Base-by-base conservation (phyloP, 495 filamentous ascomycete genomes). In the Podospora anserina region DNA sequence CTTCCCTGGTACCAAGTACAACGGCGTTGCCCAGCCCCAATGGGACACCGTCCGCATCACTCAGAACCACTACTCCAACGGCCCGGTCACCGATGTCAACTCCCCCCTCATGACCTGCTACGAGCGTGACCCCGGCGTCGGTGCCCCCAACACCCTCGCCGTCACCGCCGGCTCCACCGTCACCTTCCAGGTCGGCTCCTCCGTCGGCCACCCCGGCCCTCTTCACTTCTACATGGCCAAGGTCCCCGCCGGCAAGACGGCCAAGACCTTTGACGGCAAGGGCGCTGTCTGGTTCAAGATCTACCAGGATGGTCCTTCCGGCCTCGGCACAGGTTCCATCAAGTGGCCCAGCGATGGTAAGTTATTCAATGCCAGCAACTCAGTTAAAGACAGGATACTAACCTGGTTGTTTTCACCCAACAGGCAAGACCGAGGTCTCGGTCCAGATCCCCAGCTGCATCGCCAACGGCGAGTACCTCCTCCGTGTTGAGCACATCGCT, bases 401-500 rank as follows among this genome's bases (percentile, higher is more conserved):
- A 63, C 30, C 30, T 7, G 11, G 26, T 5, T 7, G 11, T 15
- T 5, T 61, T 32, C 23, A 63, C n/a, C 7, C 4, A 11, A 63
- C 39, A 69, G 77, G 76, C 69, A 80, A 79, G 58, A 34, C 68
- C 3, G 13, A 70, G 20, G 72, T 87, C 59, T 69, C 72, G 57
- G 80, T 85, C 68, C 79, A 65, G 15, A 80, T 86, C 64, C 85
- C 84, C 27, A 70, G 73, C 13, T 80, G 79, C 66, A 73, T 86
- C n/a, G 79, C 79, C 2, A 72, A 81, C n/a, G 86, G 86, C 65
- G 82, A 86, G 62, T 89, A 89, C 74, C 82, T 89, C 19, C 76
- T 88, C 53, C 81, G 86, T 23, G 82, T 85, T 39, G 87, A 88
- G 75, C 84, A 87, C 67, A 84, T 88, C 23, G 85, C 78, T 1